Evolutionary conservation across 2,329 filamentous ascomycete genomes (phyloP).

Genomic region (Microascus cirrosus): DNA sequence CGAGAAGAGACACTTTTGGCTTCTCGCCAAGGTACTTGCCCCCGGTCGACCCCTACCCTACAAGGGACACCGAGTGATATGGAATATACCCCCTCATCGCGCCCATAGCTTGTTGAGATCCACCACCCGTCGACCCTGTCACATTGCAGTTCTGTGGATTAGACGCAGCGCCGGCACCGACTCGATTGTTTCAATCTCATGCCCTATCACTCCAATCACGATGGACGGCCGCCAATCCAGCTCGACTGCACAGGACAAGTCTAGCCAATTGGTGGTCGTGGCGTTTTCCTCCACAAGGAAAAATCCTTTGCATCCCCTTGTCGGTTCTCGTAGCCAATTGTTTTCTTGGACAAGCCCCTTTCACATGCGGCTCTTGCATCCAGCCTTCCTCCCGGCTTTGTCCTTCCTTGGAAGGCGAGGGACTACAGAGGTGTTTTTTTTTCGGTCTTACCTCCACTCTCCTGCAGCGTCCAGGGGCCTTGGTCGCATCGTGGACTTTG

Average conservation of each 20-base stretch:
- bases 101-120: no score
- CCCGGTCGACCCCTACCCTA: not conserved
- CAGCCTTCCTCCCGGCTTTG: not conserved
- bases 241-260: not conserved
- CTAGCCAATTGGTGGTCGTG: not conserved
- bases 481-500: not conserved
- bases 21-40: not conserved
- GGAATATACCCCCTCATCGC: not conserved
- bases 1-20: not conserved
- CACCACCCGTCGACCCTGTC: no score
- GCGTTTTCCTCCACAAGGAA: not conserved
- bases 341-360: not conserved
- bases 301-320: not conserved
- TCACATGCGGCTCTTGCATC: not conserved
- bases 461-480: not conserved
- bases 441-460: not conserved
- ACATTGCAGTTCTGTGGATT: not conserved
- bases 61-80: not conserved
- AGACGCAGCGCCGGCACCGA: not conserved
- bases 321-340: not conserved
- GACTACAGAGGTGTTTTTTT: not conserved
- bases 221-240: not conserved
- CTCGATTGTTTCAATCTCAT: not conserved
- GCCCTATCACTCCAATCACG: not conserved
- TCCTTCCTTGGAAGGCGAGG: not conserved